phyloP scores from a whole-genome alignment of 352 stramenopile species.

The Phytophthora pini region DNA sequence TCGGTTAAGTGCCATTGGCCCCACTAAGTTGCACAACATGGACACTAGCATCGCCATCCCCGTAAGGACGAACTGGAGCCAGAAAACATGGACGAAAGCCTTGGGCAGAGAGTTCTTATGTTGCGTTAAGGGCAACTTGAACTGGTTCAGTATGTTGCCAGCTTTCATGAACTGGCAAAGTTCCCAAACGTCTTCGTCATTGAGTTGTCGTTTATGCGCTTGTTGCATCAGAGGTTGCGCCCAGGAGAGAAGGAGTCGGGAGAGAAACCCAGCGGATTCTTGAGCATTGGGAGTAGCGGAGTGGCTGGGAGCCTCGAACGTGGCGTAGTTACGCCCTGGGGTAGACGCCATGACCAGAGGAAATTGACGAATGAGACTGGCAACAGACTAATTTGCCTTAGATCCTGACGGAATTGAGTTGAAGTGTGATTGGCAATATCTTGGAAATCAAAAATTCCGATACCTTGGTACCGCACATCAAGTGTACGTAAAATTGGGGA shows the following conservation, averaged over 20 bases:
- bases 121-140: conserved; percentile 23
- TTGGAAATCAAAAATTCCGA: background rate
- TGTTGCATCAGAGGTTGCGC: conserved; percentile 48
- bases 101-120: conserved; percentile 26
- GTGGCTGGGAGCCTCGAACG: background rate
- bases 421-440: conserved; percentile 13
- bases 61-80: conserved; percentile 41
- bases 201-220: conserved; percentile 49
- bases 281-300: conserved; percentile 13
- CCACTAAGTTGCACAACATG: conserved; percentile 51
- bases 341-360: background rate
- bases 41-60: conserved; percentile 44
- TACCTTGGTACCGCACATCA: background rate
- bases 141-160: conserved; percentile 21
- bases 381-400: background rate
- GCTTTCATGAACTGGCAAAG: conserved; percentile 32
- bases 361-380: conserved; percentile 19
- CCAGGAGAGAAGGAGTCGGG: conserved; percentile 50
- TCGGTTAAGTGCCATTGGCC: conserved; percentile 47
- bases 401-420: conserved; percentile 11
- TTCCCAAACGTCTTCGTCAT: conserved; percentile 47
- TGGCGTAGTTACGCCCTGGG: conserved; percentile 18
- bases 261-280: conserved; percentile 34
- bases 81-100: conserved; percentile 43
- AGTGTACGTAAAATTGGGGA: conserved; percentile 10